These are phyloP conservation scores for Paracoccidioides brasiliensis DNA, from an alignment of 2,329 filamentous ascomycete species.

Conservation along the genomic window DNA sequence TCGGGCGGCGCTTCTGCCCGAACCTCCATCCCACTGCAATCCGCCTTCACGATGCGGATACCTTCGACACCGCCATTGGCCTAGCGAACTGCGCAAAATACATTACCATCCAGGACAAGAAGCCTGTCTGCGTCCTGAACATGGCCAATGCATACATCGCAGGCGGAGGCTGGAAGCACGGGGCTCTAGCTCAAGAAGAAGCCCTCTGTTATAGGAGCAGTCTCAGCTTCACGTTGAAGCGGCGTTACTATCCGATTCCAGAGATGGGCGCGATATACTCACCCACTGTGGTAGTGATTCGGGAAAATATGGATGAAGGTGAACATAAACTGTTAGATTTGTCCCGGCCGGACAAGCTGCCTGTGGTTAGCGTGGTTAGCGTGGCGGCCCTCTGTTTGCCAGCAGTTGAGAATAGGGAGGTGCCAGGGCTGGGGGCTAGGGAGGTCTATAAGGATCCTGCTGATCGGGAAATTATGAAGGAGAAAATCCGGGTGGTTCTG, in stretches of 20 bases:
- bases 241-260: conserved; percentile 41
- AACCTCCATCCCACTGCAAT: conserved; percentile 25
- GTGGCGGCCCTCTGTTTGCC: conserved; percentile 44
- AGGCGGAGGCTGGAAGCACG: conserved; percentile 53
- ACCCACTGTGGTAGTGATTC: conserved; percentile 47
- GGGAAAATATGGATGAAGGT: conserved; percentile 32
- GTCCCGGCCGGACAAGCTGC: conserved; percentile 25
- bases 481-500: conserved; percentile 50
- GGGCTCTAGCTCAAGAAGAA: conserved; percentile 55
- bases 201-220: conserved; percentile 51
- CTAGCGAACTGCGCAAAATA: conserved; percentile 17
- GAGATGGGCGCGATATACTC: conserved; percentile 44
- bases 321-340: conserved; percentile 37
- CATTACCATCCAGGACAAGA: conserved; percentile 16
- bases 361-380: conserved; percentile 47
- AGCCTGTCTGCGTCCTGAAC: conserved; percentile 49
- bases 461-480: conserved; percentile 44
- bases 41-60: conserved; percentile 44
- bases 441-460: conserved; percentile 29
- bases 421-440: conserved; percentile 5
- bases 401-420: conserved; percentile 8
- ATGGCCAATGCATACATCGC: conserved; percentile 46
- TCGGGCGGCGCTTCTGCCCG: conserved; percentile 35
- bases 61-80: conserved; percentile 42
- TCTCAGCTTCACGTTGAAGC: conserved; percentile 27